Evolutionary conservation across 2,329 filamentous ascomycete species (phyloP).

Genomic region (Aspergillus floridensis): DNA sequence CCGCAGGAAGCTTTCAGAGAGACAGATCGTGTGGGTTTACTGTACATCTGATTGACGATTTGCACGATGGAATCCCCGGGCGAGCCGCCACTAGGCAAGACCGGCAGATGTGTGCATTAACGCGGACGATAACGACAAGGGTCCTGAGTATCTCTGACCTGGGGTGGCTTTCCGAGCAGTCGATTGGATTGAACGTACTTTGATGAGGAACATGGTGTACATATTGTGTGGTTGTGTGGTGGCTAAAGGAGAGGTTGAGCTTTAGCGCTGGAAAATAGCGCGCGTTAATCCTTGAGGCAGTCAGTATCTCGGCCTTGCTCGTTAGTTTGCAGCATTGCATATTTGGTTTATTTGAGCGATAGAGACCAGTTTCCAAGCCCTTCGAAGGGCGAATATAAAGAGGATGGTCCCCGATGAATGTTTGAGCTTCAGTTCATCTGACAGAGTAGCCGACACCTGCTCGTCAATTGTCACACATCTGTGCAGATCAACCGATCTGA

Average conservation of each 20-base stretch:
- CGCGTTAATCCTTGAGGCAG: not conserved
- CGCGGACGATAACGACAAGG: constrained; percentile 17
- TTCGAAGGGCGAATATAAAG: not conserved
- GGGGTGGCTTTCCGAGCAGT: constrained; percentile 10
- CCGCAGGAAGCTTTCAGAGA: constrained; percentile 7
- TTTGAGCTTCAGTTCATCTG: not conserved
- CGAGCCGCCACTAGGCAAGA: constrained; percentile 17
- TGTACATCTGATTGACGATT: constrained; percentile 1
- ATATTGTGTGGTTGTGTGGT: not conserved
- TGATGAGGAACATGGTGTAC: not conserved
- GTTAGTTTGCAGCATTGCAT: not conserved
- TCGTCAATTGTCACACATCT: not conserved
- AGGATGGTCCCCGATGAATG: not conserved
- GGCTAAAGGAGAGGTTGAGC: not conserved
- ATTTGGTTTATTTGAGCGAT: not conserved
- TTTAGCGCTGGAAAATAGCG: not conserved
- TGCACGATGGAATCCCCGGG: constrained; percentile 7
- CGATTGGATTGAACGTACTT: constrained; percentile 2
- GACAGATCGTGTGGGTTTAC: not conserved
- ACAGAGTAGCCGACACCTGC: not conserved
- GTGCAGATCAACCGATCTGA: not conserved
- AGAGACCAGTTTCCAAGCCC: not conserved
- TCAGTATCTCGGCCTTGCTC: not conserved
- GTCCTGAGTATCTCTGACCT: not conserved
- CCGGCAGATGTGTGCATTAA: constrained; percentile 18